Conservation (phyloP, 2,329 filamentous ascomycete species). For the Hypoxylon sp. region DNA sequence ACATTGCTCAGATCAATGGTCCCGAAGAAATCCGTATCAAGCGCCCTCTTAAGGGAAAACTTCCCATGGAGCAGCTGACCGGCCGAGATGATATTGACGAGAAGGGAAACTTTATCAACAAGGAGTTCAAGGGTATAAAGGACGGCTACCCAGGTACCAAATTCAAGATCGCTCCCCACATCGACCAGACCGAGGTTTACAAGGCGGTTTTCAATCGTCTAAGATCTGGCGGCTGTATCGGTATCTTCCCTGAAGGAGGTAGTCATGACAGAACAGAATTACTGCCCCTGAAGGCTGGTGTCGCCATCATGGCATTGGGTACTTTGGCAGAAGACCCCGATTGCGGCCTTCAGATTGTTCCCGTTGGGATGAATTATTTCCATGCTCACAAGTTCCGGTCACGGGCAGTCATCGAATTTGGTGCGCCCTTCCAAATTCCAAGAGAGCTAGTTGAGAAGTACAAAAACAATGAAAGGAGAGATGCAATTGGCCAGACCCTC, state of each 20-base stretch:
- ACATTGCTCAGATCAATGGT: conserved; percentile 85
- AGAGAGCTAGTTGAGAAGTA: conserved; percentile 87
- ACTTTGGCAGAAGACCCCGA: conserved; percentile 87
- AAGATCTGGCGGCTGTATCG: conserved; percentile 86
- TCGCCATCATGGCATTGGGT: conserved; percentile 97
- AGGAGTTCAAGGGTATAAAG: conserved; percentile 66
- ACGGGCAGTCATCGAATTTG: conserved; percentile 95
- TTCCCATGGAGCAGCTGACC: conserved; percentile 85
- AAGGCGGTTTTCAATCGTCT: conserved; percentile 91
- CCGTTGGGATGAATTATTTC: conserved; percentile 99
- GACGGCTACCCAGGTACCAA: conserved; percentile 81
- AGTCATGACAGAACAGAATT: conserved; percentile 95
- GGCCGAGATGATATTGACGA: conserved; percentile 80
- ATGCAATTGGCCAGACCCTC: conserved; percentile 87
- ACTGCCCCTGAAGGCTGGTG: conserved; percentile 92
- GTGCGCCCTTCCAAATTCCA: conserved; percentile 87
- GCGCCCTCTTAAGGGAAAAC: conserved; percentile 84
- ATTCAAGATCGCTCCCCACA: conserved; percentile 91
- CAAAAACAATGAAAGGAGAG: conserved; percentile 83
- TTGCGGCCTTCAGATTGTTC: conserved; percentile 93
- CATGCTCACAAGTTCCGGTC: conserved; percentile 99
- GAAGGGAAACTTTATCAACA: conserved; percentile 73
- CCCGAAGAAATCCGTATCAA: conserved; percentile 88
- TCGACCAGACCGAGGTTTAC: conserved; percentile 94
- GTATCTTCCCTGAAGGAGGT: conserved; percentile 97